Base-by-base conservation (phyloP, 1,284 basidiomycete genomes). In the Takashimella tepidaria region DNA sequence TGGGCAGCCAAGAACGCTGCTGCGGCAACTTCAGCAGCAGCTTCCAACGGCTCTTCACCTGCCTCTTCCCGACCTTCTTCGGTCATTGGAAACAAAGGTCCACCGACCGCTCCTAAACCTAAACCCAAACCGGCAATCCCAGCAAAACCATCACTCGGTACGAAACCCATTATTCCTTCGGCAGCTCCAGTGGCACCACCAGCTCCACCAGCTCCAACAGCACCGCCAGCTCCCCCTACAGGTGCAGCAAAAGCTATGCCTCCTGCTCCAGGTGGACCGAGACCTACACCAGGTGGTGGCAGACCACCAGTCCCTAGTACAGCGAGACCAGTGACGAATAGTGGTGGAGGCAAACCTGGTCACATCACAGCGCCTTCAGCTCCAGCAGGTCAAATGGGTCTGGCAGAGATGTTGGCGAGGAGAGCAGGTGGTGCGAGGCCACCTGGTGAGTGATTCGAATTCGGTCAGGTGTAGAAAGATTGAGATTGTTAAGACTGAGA, bases 361-460 rank as follows among this genome's bases (percentile, higher is more conserved):
- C 59, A 47, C 12, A 75, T 70, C 10, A 76, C 72, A 53, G 70
- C 72, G 20, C 74, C 79, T 42, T 75, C 66, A 47, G 77, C 78
- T 3, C 72, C 79, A 1, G 70, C 76, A 22, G 84, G 88, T 22
- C 88, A 91, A 70, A 66, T 90, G 75, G 89, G 91, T 76, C 76
- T 92, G 61, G 88, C 89, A 57, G 88, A 89, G 47, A 75, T 73
- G 63, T 58, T 70, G 23, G 47, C 45, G 27, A 68, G 56, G 51
- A 60, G 64, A 24, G 65, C 60, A 37, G 31, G 31, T 37, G 31
- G 31, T 37, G 31, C 31, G 8, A 8, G 31, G 8, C 31, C 31
- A 8, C 31, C 31, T 37, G 31, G 16, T 37, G 10, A 37, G 31
- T 37, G 31, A 37, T 37, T 37, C n/a, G n/a, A n/a, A n/a, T n/a